Conservation (phyloP, 805 yeast species). For the Diddensiella transvaalensis region DNA sequence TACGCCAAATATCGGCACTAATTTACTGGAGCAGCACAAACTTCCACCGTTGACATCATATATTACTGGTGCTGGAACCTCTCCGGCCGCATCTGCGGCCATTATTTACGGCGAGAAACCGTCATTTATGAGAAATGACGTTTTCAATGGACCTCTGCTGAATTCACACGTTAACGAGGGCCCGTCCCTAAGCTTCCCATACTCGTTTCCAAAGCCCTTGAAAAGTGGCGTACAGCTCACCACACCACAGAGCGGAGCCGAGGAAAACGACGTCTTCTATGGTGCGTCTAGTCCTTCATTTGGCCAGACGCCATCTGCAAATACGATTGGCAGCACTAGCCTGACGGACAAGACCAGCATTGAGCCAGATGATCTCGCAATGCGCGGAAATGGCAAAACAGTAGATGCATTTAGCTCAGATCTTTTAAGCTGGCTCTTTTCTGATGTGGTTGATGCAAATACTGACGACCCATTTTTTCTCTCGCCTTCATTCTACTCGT, state of each 20-base stretch:
- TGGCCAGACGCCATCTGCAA: not conserved
- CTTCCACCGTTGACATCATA: not conserved
- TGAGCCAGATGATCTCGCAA: not conserved
- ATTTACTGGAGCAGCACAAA: not conserved
- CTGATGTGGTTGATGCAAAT: conserved; percentile 33
- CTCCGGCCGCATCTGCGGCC: not conserved
- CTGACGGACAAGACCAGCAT: not conserved
- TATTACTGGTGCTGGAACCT: not conserved
- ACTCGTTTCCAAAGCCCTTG: not conserved
- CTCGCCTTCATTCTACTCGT: conserved; percentile 27
- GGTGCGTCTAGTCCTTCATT: not conserved
- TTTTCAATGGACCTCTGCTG: not conserved
- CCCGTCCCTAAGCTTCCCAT: not conserved
- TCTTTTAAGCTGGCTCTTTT: conserved; percentile 35
- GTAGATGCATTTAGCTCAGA: conserved; percentile 19
- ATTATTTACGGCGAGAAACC: not conserved
- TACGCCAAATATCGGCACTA: not conserved
- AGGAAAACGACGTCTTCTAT: not conserved
- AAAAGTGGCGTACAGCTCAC: not conserved
- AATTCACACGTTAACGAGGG: not conserved
- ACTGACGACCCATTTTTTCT: conserved; percentile 24
- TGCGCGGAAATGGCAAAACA: not conserved
- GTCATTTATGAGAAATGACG: not conserved
- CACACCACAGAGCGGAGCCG: not conserved
- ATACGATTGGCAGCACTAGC: not conserved